A percentile compares a stretch with the other conserved stretches of the same genome.
phyloP scores from a whole-genome alignment of 1,284 basidiomycete genomes.

The Waitea zeae region DNA sequence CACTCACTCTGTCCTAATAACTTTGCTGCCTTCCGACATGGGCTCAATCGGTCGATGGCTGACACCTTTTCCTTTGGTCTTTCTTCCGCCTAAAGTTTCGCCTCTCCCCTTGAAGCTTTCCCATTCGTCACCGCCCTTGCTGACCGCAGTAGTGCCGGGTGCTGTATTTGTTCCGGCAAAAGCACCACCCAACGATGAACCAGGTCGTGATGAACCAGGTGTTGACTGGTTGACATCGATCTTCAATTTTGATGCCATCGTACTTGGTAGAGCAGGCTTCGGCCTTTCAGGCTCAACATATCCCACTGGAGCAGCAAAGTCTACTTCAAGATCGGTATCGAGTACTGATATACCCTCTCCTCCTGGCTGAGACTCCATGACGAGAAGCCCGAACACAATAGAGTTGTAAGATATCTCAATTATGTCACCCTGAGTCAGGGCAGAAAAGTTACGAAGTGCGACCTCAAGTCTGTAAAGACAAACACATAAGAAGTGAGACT shows the following conservation, averaged over 20 bases:
- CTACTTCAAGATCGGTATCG: slow-evolving; percentile 93
- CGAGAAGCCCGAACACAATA: slow-evolving; percentile 86
- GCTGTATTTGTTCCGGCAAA: slow-evolving; percentile 31
- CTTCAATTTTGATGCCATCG: slow-evolving; percentile 95
- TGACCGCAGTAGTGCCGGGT: slow-evolving; percentile 27
- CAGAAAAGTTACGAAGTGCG: slow-evolving; percentile 88
- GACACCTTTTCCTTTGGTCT: slow-evolving; percentile 86
- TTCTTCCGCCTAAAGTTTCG: slow-evolving; percentile 74
- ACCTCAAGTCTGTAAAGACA: slow-evolving; percentile 73
- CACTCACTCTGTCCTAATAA: slow-evolving; percentile 74
- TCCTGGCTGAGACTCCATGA: slow-evolving; percentile 88
- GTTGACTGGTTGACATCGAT: slow-evolving; percentile 66
- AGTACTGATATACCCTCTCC: slow-evolving; percentile 81
- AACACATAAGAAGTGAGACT: background rate
- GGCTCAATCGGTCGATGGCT: slow-evolving; percentile 67
- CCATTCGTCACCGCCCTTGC: slow-evolving; percentile 64
- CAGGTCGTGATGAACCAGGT: slow-evolving; percentile 66
- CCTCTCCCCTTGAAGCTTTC: slow-evolving; percentile 92
- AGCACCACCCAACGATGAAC: slow-evolving; percentile 52
- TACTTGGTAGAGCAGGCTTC: slow-evolving; percentile 65
- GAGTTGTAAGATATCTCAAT: slow-evolving; percentile 87
- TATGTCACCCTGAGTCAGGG: slow-evolving; percentile 78
- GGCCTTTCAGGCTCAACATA: slow-evolving; percentile 85
- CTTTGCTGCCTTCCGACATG: slow-evolving; percentile 71
- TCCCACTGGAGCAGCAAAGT: slow-evolving; percentile 61